Base-by-base conservation (phyloP, 257 asterid genomes). In the Scutellaria baicalensis region DNA sequence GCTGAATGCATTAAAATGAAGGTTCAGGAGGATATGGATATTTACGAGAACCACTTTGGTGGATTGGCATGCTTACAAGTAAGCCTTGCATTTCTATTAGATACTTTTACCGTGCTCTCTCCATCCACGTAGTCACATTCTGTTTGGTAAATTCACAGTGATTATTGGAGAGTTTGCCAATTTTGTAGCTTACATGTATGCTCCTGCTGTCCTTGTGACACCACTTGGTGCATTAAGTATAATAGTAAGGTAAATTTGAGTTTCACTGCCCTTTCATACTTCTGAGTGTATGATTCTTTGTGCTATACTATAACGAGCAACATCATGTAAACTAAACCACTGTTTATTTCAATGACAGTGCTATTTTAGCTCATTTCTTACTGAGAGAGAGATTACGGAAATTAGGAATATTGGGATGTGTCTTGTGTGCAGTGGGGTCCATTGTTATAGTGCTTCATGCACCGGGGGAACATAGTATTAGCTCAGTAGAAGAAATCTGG, bases 11-110 rank as follows among this genome's bases (percentile, higher is more conserved):
- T 47, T 64, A 71, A 42, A 74, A 59, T 77, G 77, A 73, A 90
- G 97, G 88, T 75, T 88, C 93, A 10, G 97, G 95, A 59, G 95
- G 97, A 64, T 83, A 88, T 86, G 88, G 93, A 57, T 90, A 88
- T 79, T 79, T 90, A 62, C 79, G 50, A 33, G 87, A 90, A 78
- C 97, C 95, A 40, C 91, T 90, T 65, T 90, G 97, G 97, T 90
- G 97, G 97, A 83, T 90, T 54, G 97, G 97, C 75, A 90, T 90
- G 97, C 71, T 77, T 49, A 78, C 86, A 11, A 90, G 97, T 90
- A 82, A 84, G 91, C 79, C 61, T 59, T 58, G 13, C 16, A 47
- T 42, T 67, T 51, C 14, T 31, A 6, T 1, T 69, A 60, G 49
- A 66, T 18, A 42, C 57, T 20, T 33, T 35, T 14, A 42, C 0